Percentiles rank a stretch among this genome's conserved stretches.
Conservation (phyloP, 2,329 filamentous ascomycete species). For the Diaporthe citri region DNA sequence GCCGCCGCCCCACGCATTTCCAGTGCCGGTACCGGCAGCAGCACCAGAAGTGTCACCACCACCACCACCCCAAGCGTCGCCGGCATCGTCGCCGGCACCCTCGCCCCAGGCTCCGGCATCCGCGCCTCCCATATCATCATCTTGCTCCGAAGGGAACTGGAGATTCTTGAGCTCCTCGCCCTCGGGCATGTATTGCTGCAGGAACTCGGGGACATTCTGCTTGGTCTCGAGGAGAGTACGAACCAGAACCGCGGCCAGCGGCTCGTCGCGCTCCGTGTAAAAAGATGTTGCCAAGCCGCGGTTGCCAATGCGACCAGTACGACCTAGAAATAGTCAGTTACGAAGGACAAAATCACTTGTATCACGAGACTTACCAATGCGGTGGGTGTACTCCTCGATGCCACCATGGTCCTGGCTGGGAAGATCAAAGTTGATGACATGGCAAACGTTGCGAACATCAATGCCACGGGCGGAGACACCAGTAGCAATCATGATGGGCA, state of each 20-base stretch:
- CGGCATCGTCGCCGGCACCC: conserved; percentile 23
- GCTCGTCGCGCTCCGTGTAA: conserved; percentile 82
- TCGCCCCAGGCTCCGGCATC: conserved; percentile 43
- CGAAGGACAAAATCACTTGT: not conserved
- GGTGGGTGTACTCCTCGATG: conserved; percentile 93
- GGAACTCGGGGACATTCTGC: conserved; percentile 86
- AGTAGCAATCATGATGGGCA: conserved; percentile 87
- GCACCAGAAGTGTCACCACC: not conserved
- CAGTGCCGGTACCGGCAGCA: not conserved
- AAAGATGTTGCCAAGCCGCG: conserved; percentile 89
- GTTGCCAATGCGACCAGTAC: conserved; percentile 94
- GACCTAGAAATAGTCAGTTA: conserved; percentile 66
- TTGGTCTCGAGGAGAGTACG: conserved; percentile 85
- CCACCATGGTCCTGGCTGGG: conserved; percentile 82
- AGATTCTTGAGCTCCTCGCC: conserved; percentile 60
- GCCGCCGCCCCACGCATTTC: conserved; percentile 22
- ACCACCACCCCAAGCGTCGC: not conserved
- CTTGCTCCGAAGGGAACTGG: conserved; percentile 65
- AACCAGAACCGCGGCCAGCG: conserved; percentile 79
- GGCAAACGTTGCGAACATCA: conserved; percentile 87
- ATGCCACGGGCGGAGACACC: conserved; percentile 90
- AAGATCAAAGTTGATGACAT: conserved; percentile 94
- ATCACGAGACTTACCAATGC: conserved; percentile 76
- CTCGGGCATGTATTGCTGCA: conserved; percentile 73
- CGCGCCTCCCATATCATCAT: conserved; percentile 35